These are phyloP conservation scores for Lipomyces sp. DNA, from an alignment of 805 yeast species.

Conservation along the genomic window DNA sequence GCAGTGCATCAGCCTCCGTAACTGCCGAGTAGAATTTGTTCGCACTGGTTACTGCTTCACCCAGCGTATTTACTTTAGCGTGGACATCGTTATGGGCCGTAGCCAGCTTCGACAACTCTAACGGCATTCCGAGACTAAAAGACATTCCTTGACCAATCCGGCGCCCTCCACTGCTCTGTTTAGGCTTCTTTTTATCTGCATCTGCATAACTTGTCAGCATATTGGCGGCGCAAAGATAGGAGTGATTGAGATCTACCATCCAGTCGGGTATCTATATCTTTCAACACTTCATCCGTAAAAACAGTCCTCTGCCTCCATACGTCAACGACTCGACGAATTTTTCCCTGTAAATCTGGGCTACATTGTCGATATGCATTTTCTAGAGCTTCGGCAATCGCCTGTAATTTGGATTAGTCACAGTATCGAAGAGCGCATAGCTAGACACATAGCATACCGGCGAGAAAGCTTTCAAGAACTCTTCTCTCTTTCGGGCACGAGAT, in stretches of 20 bases:
- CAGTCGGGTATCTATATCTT: conserved; percentile 42
- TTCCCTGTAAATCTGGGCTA: conserved; percentile 54
- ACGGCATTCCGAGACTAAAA: conserved; percentile 31
- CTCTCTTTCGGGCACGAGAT: conserved; percentile 64
- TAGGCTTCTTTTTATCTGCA: conserved; percentile 27
- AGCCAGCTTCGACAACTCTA: conserved; percentile 34
- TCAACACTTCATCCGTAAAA: conserved; percentile 48
- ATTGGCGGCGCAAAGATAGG: not conserved
- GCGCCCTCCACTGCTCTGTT: conserved; percentile 27
- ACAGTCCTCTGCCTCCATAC: conserved; percentile 72
- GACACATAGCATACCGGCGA: conserved; percentile 46
- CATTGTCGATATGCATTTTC: conserved; percentile 46
- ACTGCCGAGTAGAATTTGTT: conserved; percentile 29
- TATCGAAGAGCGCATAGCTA: not conserved
- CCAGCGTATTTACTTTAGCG: conserved; percentile 17
- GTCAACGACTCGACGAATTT: conserved; percentile 60
- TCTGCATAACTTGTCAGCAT: conserved; percentile 16
- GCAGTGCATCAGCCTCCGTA: conserved; percentile 43
- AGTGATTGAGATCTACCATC: conserved; percentile 21
- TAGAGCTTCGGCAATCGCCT: conserved; percentile 48
- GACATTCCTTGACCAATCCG: conserved; percentile 34
- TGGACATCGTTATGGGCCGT: conserved; percentile 18
- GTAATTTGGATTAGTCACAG: no score
- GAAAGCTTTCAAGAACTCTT: conserved; percentile 64
- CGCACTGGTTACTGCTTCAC: conserved; percentile 22